phyloP scores from a whole-genome alignment of 2,329 filamentous ascomycete genomes.

The Aspergillus floridensis region DNA sequence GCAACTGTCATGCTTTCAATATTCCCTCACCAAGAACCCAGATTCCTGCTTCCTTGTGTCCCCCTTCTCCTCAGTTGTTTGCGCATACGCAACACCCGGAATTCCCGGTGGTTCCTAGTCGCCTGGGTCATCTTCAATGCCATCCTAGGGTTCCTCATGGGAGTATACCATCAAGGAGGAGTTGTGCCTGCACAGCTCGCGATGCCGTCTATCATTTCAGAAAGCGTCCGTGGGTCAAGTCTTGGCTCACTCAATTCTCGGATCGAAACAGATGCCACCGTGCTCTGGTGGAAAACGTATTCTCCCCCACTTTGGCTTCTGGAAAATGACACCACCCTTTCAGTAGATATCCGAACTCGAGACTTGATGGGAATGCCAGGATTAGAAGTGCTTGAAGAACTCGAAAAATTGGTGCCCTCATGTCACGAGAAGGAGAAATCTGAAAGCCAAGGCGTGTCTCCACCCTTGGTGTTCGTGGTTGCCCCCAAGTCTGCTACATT shows the following conservation, averaged over 20 bases:
- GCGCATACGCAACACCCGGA: conserved; percentile 39
- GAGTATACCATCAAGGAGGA: conserved; percentile 54
- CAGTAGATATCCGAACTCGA: conserved; percentile 39
- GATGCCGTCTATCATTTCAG: conserved; percentile 40
- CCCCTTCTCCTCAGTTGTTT: conserved; percentile 52
- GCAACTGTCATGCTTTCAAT: conserved; percentile 45
- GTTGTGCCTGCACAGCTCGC: conserved; percentile 50
- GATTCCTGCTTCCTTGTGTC: conserved; percentile 52
- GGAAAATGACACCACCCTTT: conserved; percentile 35
- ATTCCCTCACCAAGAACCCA: conserved; percentile 53
- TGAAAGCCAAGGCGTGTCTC: neutral
- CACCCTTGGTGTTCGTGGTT: conserved; percentile 39
- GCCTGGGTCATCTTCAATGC: conserved; percentile 52
- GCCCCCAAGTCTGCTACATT: conserved; percentile 46
- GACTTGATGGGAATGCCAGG: conserved; percentile 51
- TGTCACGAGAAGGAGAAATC: conserved; percentile 26
- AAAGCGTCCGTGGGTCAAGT: conserved; percentile 20
- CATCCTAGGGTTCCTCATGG: conserved; percentile 49
- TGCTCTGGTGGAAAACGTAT: conserved; percentile 57
- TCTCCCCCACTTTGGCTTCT: conserved; percentile 53
- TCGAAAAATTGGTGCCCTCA: conserved; percentile 34
- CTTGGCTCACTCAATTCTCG: conserved; percentile 4
- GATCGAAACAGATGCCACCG: conserved; percentile 30
- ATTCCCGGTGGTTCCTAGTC: conserved; percentile 40
- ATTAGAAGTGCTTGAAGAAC: conserved; percentile 37